Evolutionary conservation across 805 yeast species (phyloP).

Genomic region (Millerozyma acaciae): DNA sequence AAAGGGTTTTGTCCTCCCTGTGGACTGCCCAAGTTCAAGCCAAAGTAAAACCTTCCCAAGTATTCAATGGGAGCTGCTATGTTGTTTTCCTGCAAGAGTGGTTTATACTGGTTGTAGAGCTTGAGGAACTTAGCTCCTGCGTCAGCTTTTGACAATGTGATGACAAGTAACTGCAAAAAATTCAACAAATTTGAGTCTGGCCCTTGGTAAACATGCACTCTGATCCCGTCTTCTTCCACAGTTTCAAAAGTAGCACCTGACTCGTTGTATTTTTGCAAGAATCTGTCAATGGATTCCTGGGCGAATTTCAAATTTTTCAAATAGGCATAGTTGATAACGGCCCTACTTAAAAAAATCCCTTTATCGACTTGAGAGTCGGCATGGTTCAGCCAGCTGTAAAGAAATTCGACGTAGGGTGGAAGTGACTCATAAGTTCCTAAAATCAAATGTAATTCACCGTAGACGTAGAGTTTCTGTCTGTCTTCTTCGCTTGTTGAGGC

Average conservation of each 20-base stretch:
- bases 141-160: conserved; percentile 50
- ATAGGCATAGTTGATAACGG: conserved; percentile 71
- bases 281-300: conserved; percentile 23
- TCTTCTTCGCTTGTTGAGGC: conserved; percentile 17
- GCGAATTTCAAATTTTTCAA: conserved; percentile 65
- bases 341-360: conserved; percentile 46
- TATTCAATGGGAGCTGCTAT: conserved; percentile 45
- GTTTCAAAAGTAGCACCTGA: conserved; percentile 11
- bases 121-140: conserved; percentile 48
- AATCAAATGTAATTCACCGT: conserved; percentile 71
- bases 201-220: conserved; percentile 34
- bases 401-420: conserved; percentile 39
- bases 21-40: conserved; percentile 43
- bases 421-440: conserved; percentile 58
- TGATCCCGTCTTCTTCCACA: conserved; percentile 23
- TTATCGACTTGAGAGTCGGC: conserved; percentile 24
- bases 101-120: conserved; percentile 49
- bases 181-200: conserved; percentile 47
- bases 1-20: conserved; percentile 41
- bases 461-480: conserved; percentile 45
- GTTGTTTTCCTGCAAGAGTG: conserved; percentile 28
- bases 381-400: conserved; percentile 38
- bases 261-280: conserved; percentile 13
- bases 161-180: conserved; percentile 63
- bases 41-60: conserved; percentile 62